A percentile compares a stretch with the other conserved stretches of the same genome.
Evolutionary conservation across 257 asterid genomes (phyloP).

Genomic region (Pogostemon cablin): DNA sequence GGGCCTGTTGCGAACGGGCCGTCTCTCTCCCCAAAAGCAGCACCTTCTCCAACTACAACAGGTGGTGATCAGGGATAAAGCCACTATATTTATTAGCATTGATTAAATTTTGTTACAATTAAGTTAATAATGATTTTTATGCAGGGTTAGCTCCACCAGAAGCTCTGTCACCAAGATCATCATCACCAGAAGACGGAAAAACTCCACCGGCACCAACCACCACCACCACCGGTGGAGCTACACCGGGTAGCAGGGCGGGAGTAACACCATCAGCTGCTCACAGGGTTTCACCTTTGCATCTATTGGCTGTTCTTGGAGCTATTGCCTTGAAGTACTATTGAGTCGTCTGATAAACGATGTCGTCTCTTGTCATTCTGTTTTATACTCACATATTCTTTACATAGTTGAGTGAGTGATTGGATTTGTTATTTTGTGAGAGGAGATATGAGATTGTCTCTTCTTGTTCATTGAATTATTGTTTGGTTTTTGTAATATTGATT

Average conservation of each 20-base stretch:
- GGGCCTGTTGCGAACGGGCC: constrained; percentile 41
- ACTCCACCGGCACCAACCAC: constrained; percentile 40
- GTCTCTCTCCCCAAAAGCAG: constrained; percentile 39
- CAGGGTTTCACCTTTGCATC: constrained; percentile 38
- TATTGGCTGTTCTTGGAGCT: constrained; percentile 42
- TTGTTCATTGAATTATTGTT: neutral
- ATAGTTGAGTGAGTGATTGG: constrained; percentile 35
- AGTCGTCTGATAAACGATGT: constrained; percentile 10
- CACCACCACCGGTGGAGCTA: constrained; percentile 37
- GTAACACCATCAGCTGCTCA: constrained; percentile 56
- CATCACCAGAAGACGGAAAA: constrained; percentile 37
- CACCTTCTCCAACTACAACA: constrained; percentile 44
- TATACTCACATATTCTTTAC: constrained; percentile 35
- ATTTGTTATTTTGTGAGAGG: constrained; percentile 32
- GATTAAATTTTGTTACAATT: neutral
- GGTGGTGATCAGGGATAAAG: constrained; percentile 29
- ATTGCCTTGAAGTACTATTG: constrained; percentile 39
- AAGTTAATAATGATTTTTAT: neutral
- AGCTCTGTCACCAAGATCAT: constrained; percentile 37
- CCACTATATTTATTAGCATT: neutral
- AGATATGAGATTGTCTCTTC: constrained; percentile 1
- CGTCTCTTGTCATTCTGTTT: constrained; percentile 19
- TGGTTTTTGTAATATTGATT: constrained; percentile 34
- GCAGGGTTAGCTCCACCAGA: constrained; percentile 46
- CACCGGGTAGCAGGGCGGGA: constrained; percentile 52